A percentile compares a stretch with the other conserved stretches of the same genome.
phyloP scores from a whole-genome alignment of 2,329 filamentous ascomycete genomes.

The Zymoseptoria brevis region DNA sequence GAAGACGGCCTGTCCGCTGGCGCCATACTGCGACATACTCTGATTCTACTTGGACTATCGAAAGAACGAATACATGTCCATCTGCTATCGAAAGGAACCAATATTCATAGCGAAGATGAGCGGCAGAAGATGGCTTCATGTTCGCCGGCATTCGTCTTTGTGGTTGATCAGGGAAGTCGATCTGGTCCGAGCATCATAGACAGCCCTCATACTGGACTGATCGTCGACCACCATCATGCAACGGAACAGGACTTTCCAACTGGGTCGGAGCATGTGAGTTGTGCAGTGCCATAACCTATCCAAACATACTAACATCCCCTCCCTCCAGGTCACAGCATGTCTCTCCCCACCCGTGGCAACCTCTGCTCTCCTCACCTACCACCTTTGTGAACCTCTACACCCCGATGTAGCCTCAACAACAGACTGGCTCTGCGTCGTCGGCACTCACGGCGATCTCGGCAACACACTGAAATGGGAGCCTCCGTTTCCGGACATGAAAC shows the following conservation, averaged over 20 bases:
- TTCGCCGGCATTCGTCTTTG: slow-evolving; percentile 51
- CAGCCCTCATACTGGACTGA: slow-evolving; percentile 42
- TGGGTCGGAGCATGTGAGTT: slow-evolving; percentile 39
- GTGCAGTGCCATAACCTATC: neutral
- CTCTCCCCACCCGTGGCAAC: slow-evolving; percentile 59
- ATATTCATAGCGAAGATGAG: slow-evolving; percentile 49
- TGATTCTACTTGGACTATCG: slow-evolving; percentile 51
- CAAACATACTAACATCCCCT: neutral
- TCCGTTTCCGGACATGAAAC: slow-evolving; percentile 59
- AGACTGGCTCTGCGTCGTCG: slow-evolving; percentile 53
- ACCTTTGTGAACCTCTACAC: slow-evolving; percentile 53
- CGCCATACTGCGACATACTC: slow-evolving; percentile 53
- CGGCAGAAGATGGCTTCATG: slow-evolving; percentile 44
- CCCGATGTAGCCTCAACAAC: slow-evolving; percentile 42
- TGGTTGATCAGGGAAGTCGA: slow-evolving; percentile 58
- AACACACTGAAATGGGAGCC: slow-evolving; percentile 57
- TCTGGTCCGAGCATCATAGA: slow-evolving; percentile 48
- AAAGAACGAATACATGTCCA: slow-evolving; percentile 49
- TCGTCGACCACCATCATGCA: slow-evolving; percentile 59
- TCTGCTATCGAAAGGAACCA: slow-evolving; percentile 52
- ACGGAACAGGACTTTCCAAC: slow-evolving; percentile 52
- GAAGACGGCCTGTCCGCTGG: slow-evolving; percentile 56
- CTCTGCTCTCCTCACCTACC: slow-evolving; percentile 55
- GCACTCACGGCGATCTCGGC: slow-evolving; percentile 60
- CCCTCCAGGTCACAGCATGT: slow-evolving; percentile 47